Evolutionary conservation across 208 protist species (phyloP), one percentile per base, ranked within the genome.

Genomic region (Acanthamoeba divionensis): DNA sequence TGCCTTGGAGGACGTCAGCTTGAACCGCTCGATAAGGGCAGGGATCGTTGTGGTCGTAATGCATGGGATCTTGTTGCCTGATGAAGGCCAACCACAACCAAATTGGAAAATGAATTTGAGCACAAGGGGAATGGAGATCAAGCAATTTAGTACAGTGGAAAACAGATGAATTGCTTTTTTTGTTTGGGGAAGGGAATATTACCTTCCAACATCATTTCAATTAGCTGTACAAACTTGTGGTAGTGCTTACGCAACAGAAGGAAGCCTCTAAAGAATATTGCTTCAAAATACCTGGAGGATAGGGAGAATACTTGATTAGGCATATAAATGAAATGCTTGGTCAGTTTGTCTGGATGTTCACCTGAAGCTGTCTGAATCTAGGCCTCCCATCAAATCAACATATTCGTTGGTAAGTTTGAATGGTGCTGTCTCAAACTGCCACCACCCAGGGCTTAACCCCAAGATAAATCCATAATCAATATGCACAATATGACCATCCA

Each of bases 401-500:
- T 90, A 90, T n/a, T 90, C 83, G 38, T 36, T 50, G 8, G 62
- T 90, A 47, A 90, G 65, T 45, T 90, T 90, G 83, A 90, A 90
- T 18, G 83, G 83, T 33, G 83, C 83, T 29, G 44, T 77, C 83
- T 90, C 83, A 52, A 90, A 90, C 24, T 82, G n/a, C 57, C 57
- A 71, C 41, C 6, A 41, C 26, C 83, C 83, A 4, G 83, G 83
- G 9, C 41, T 36, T 13, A 69, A 77, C 29, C 90, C 88, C 24
- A 94, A 47, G 21, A 94, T 92, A 50, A 94, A 94, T 8, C 92
- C 92, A 60, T 92, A 94, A 21, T 94, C 92, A 57, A 94, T 94
- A 33, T 94, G 92, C 18, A 94, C 91, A n/a, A 94, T 69, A 24
- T 93, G 24, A 8, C 90, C 63, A 9, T 83, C 18, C 7, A 92